phyloP scores from a whole-genome alignment of 2,329 filamentous ascomycete genomes.

The Cladosporium austrohemisphaericum region DNA sequence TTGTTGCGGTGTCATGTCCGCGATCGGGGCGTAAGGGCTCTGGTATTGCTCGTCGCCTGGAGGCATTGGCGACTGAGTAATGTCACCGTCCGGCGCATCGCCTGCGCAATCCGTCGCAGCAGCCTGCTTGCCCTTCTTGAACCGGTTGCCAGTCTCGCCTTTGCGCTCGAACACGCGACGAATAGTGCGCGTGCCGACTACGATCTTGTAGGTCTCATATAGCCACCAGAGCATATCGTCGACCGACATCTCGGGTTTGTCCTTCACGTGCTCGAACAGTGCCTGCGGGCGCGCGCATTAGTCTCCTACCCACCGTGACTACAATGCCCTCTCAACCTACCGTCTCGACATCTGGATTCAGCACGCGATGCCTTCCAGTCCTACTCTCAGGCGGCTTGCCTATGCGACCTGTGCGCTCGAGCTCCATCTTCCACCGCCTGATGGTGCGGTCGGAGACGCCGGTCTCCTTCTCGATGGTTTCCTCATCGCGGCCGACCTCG shows the following conservation, averaged over 20 bases:
- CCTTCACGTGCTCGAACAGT: conserved; percentile 34
- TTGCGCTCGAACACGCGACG: conserved; percentile 37
- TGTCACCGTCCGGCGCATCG: not conserved
- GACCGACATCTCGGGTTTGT: conserved; percentile 34
- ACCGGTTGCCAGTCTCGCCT: conserved; percentile 22
- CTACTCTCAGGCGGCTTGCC: conserved; percentile 36
- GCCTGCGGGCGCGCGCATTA: conserved; percentile 19
- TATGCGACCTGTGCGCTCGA: conserved; percentile 36
- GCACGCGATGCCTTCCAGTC: conserved; percentile 34
- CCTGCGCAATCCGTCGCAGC: not conserved
- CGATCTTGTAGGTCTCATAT: conserved; percentile 35
- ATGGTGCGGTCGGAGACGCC: conserved; percentile 35
- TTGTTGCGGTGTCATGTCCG: conserved; percentile 19
- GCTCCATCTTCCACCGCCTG: conserved; percentile 36
- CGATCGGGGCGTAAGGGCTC: conserved; percentile 34
- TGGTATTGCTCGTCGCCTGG: conserved; percentile 25
- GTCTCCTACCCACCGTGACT: not conserved
- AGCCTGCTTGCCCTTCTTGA: conserved; percentile 11
- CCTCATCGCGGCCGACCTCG: conserved; percentile 34
- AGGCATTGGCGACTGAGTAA: not conserved
- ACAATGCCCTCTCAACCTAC: conserved; percentile 19
- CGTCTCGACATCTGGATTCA: conserved; percentile 33
- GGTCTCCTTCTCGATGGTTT: conserved; percentile 35
- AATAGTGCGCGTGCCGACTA: conserved; percentile 36
- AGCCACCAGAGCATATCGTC: conserved; percentile 40